phyloP scores from a whole-genome alignment of 148 eudicot genomes.

The Silene uniflora region DNA sequence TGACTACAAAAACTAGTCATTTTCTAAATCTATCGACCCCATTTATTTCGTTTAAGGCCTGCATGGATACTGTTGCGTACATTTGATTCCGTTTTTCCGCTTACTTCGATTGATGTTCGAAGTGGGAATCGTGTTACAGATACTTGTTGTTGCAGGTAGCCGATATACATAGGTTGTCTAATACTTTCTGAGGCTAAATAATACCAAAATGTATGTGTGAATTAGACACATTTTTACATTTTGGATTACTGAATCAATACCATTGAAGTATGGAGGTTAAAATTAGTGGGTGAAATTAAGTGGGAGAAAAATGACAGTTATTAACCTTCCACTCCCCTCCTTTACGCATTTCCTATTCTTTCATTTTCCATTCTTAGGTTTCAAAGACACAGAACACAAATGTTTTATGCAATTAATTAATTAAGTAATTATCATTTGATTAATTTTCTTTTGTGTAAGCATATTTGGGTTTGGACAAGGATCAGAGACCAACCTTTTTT shows the following conservation, averaged over 20 bases:
- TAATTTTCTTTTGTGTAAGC: background rate
- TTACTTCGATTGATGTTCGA: background rate
- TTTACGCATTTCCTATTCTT: slow-evolving; percentile 12
- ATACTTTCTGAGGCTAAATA: background rate
- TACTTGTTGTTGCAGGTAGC: too few relatives aligned
- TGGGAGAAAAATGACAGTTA: background rate
- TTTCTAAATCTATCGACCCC: background rate
- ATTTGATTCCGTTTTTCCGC: background rate
- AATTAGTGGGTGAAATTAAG: background rate
- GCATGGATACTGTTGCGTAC: background rate
- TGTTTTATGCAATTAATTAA: background rate
- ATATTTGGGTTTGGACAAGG: background rate
- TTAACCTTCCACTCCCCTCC: background rate
- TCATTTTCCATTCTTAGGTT: background rate
- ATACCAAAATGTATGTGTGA: background rate
- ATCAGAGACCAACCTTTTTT: background rate
- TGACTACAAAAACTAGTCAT: too few relatives aligned
- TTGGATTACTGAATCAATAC: too few relatives aligned
- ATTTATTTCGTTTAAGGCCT: background rate
- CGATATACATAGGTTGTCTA: background rate
- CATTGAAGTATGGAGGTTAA: background rate
- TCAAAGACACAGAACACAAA: background rate
- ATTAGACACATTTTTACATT: too few relatives aligned
- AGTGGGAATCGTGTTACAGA: background rate
- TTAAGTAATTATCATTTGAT: background rate